Evolutionary conservation across 257 asterid genomes (phyloP), one percentile per base, ranked within the genome.

Genomic region (Fraxinus americana): DNA sequence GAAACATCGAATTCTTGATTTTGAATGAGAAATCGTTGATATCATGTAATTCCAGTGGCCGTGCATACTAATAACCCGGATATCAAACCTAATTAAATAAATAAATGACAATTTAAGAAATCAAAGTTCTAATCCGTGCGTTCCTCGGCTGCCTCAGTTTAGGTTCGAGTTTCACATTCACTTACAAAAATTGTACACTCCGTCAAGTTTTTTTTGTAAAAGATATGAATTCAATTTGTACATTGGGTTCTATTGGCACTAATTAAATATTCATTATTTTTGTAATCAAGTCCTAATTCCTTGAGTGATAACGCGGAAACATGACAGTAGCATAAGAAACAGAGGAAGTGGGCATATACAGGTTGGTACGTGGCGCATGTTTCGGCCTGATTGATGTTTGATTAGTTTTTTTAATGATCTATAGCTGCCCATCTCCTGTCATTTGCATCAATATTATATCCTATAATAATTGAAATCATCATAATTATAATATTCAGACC

Each of bases 341-440:
- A 59, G 32, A 21, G 34, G 5, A 25, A 23, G 17, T 61, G 66
- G 27, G 66, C 36, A 63, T 11, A 12, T 11, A 25, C 7, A 63
- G 19, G 14, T 61, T 32, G 14, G 17, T 72, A 81, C 70, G 80
- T 76, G 86, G 74, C 85, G 79, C 77, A 65, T 59, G 30, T 48
- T 32, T 48, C 63, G 77, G 34, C 79, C 66, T 76, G 73, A 71
- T 67, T n/a, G 25, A 7, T 48, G n/a, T 45, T 45, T 59, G 43
- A 63, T 63, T 63, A 63, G 7, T 2, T 27, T 10, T 10, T 25
- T 23, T 61, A 23, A 23, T 21, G 17, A 23, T 10, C 2, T 27
- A 23, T 63, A 63, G 69, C 69, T 23, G 69, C 34, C 32, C 35
- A 25, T 63, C 36, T 11, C 69, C 69, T 63, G 69, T 9, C 69